Evolutionary conservation across 1,139 yeast species (phyloP).

Genomic region (Saccharomyces hybrid): DNA sequence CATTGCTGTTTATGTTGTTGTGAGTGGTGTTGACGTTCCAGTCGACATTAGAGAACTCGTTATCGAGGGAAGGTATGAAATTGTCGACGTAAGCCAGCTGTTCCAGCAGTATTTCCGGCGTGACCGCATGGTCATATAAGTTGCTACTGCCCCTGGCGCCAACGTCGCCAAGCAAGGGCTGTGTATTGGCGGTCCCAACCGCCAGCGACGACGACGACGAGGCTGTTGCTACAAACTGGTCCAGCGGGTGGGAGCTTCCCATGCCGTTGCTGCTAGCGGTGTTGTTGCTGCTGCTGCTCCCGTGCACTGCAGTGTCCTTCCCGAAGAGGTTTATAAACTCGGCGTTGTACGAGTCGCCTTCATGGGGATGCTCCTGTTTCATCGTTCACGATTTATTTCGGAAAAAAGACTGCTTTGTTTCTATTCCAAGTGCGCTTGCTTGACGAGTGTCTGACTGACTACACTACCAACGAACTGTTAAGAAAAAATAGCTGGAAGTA

Average conservation of each 20-base stretch:
- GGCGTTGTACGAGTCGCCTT: neutral
- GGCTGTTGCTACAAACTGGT: neutral
- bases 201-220: neutral
- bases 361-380: neutral
- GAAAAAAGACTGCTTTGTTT: neutral
- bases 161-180: neutral
- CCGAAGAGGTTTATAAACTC: neutral
- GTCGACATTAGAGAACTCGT: constrained; percentile 25
- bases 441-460: neutral
- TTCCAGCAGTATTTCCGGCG: constrained; percentile 63
- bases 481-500: neutral
- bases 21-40: constrained; percentile 17
- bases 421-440: neutral
- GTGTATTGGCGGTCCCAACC: neutral
- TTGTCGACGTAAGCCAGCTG: constrained; percentile 72
- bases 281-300: neutral
- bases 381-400: neutral
- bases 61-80: constrained; percentile 47
- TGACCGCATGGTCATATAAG: constrained; percentile 16
- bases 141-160: neutral
- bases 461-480: neutral
- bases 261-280: neutral
- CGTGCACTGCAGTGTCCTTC: neutral
- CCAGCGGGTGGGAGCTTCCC: neutral
- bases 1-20: neutral